phyloP scores from a whole-genome alignment of 2,329 filamentous ascomycete genomes.

The Trichoderma sp. region DNA sequence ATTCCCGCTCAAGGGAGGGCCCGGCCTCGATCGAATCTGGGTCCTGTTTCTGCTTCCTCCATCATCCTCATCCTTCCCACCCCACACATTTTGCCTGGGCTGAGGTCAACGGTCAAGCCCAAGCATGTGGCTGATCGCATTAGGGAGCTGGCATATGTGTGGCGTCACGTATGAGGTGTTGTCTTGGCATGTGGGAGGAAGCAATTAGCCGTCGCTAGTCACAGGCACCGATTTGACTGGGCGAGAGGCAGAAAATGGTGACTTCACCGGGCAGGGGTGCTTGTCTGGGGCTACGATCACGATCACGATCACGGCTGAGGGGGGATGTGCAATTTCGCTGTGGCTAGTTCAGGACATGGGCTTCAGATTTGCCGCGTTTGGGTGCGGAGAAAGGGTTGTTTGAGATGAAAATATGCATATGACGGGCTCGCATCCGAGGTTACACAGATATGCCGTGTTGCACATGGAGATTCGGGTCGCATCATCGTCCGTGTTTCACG shows the following conservation, averaged over 20 bases:
- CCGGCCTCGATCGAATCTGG: not conserved
- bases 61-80: not conserved
- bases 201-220: not conserved
- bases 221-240: not conserved
- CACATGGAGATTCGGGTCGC: not conserved
- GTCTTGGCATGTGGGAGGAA: not conserved
- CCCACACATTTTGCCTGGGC: not conserved
- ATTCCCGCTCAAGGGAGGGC: not conserved
- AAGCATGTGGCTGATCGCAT: not conserved
- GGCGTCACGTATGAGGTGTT: not conserved
- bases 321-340: not conserved
- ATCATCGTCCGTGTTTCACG: not conserved
- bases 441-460: not conserved
- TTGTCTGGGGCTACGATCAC: not conserved
- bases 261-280: conserved; percentile 8
- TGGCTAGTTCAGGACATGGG: not conserved
- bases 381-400: not conserved
- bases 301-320: not conserved
- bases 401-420: not conserved
- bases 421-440: not conserved
- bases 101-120: not conserved
- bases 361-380: not conserved
- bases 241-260: not conserved
- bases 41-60: not conserved
- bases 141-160: not conserved